Evolutionary conservation across 1,139 yeast genomes (phyloP), one percentile per base, ranked within the genome.

Genomic region (Suhomyces chickasaworum): DNA sequence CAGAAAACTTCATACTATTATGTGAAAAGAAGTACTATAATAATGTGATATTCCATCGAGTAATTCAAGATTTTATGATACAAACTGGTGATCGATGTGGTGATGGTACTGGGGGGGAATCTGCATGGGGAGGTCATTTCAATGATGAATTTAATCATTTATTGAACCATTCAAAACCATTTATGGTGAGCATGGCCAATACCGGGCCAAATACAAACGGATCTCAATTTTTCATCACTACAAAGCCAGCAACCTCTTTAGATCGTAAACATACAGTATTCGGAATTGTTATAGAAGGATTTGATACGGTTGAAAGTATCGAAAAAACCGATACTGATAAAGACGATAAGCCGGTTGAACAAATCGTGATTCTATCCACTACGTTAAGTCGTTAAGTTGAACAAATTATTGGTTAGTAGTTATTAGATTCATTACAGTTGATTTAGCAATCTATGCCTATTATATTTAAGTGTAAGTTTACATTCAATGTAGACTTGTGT

Each of bases 51-150:
- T 78, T 78, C 55, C 82, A 78, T 52, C 60, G 82, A 27, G 73
- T 77, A 7, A 73, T 78, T 44, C 68, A 70, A 46, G 65, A 66
- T 36, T 77, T 78, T 47, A 77, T 78, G 82, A 67, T 78, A 39
- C 83, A 79, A 55, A 73, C 78, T 3, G 83, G 83, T 2, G 83
- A 77, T 52, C 80, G 80, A 1, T 53, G 58, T 23, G 82, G 81
- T 1, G 71, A 71, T 50, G 82, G 81, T 6, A 69, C 80, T 4
- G 78, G 83, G 13, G 78, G 81, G 15, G 70, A 73, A 50, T 61
- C 75, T 30, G 61, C 66, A 13, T 77, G 80, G 80, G 73, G 77
- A 8, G 63, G 65, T 25, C 56, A 57, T 29, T 75, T 77, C 49
- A 60, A 63, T 30, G 80, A 78, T 52, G 83, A 78, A 53, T 67